Evolutionary conservation across 2,329 filamentous ascomycete genomes (phyloP).

Genomic region (Aspergillus sclerotialis): DNA sequence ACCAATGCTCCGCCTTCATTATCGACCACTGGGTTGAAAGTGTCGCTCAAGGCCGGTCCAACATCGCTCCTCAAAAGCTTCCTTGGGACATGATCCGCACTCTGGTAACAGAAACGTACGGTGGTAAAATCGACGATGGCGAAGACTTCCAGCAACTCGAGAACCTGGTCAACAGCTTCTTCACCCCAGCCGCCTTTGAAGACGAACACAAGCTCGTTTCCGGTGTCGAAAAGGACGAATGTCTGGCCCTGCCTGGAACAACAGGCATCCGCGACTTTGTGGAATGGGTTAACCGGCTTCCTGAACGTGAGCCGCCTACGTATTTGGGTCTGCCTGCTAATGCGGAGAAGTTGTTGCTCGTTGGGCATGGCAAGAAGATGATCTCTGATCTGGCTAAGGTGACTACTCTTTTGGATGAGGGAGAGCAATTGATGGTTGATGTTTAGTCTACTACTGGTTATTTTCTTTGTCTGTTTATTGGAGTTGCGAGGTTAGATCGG

Average conservation of each 20-base stretch:
- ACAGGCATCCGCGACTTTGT: conserved; percentile 82
- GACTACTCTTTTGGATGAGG: conserved; percentile 83
- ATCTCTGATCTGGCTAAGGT: conserved; percentile 78
- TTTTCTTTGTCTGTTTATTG: conserved; percentile 5
- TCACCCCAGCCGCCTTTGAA: conserved; percentile 86
- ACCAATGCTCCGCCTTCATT: conserved; percentile 94
- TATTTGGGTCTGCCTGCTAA: conserved; percentile 92
- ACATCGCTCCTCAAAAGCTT: conserved; percentile 86
- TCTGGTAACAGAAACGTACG: conserved; percentile 88
- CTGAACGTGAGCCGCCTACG: conserved; percentile 91
- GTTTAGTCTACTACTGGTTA: conserved; percentile 18
- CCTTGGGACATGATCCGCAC: conserved; percentile 95
- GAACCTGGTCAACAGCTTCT: conserved; percentile 65
- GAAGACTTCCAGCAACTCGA: conserved; percentile 70
- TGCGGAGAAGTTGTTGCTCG: conserved; percentile 88
- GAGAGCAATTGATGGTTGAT: conserved; percentile 80
- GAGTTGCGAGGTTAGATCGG: conserved; percentile 3
- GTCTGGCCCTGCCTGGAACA: conserved; percentile 68
- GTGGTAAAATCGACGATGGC: conserved; percentile 93
- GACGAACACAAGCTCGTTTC: conserved; percentile 85
- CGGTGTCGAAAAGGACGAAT: conserved; percentile 50
- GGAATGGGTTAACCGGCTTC: conserved; percentile 82
- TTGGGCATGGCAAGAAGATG: conserved; percentile 79
- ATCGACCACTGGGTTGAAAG: conserved; percentile 90
- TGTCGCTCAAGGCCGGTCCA: conserved; percentile 76